Evolutionary conservation across 2,329 filamentous ascomycete species (phyloP).

Genomic region (Exophiala sp.): DNA sequence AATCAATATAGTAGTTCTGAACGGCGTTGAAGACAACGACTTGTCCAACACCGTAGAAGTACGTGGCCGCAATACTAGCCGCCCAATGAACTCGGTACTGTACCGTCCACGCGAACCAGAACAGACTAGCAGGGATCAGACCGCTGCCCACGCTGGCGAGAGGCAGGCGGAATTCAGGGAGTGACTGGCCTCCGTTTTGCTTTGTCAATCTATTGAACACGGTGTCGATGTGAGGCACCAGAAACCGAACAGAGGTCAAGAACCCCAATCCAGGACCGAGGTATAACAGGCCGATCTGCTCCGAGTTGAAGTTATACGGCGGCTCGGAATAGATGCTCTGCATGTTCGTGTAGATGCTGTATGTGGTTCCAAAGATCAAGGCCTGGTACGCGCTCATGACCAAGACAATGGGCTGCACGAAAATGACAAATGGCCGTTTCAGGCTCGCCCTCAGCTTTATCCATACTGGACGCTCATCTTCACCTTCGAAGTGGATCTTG

Average conservation of each 20-base stretch:
- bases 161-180: slow-evolving; percentile 52
- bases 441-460: slow-evolving; percentile 36
- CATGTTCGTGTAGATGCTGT: slow-evolving; percentile 56
- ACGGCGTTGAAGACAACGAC: slow-evolving; percentile 50
- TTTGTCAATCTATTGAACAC: slow-evolving; percentile 34
- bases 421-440: slow-evolving; percentile 49
- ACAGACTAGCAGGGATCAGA: slow-evolving; percentile 42
- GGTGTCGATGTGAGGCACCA: slow-evolving; percentile 42
- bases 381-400: slow-evolving; percentile 48
- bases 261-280: slow-evolving; percentile 55
- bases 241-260: slow-evolving; percentile 45
- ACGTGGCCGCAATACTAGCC: slow-evolving; percentile 38
- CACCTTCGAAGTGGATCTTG: slow-evolving; percentile 21
- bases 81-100: slow-evolving; percentile 50
- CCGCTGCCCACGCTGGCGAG: slow-evolving; percentile 43
- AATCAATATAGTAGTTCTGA: slow-evolving; percentile 42
- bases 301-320: slow-evolving; percentile 48
- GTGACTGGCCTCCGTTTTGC: slow-evolving; percentile 23
- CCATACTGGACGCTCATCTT: slow-evolving; percentile 21
- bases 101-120: slow-evolving; percentile 45
- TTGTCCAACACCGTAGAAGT: slow-evolving; percentile 44
- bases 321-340: slow-evolving; percentile 43
- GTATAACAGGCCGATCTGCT: slow-evolving; percentile 54
- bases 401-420: slow-evolving; percentile 54
- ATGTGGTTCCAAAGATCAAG: slow-evolving; percentile 54